Conservation (phyloP, 2,329 filamentous ascomycete species). For the Fusarium paranaense region DNA sequence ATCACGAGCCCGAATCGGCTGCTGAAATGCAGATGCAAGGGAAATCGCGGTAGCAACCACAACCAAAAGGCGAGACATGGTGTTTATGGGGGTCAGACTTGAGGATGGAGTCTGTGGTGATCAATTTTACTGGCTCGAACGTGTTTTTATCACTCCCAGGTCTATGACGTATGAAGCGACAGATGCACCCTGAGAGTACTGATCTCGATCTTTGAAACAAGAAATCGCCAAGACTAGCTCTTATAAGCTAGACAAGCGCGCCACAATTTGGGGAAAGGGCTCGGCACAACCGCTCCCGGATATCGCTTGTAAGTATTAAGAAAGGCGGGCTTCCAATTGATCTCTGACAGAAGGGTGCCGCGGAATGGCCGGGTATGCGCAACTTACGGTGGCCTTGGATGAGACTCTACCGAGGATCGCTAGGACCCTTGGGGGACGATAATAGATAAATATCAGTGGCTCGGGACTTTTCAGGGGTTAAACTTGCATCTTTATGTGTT, state of each 20-base stretch:
- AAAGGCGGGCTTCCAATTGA: not conserved
- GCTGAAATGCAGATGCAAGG: conserved; percentile 23
- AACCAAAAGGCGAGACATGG: conserved; percentile 18
- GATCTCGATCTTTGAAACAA: not conserved
- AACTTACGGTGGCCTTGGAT: not conserved
- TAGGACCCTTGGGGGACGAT: not conserved
- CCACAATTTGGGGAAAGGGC: not conserved
- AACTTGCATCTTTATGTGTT: not conserved
- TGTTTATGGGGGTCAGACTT: not conserved
- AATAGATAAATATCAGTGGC: not conserved
- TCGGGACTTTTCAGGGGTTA: not conserved
- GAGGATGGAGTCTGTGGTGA: not conserved
- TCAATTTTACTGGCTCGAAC: not conserved
- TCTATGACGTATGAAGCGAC: not conserved
- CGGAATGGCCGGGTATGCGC: not conserved
- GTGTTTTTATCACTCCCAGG: not conserved
- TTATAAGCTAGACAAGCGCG: not conserved
- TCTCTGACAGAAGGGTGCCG: not conserved
- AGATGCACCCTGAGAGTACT: not conserved
- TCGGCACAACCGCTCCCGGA: not conserved
- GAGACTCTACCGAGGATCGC: not conserved
- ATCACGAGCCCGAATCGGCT: conserved; percentile 28
- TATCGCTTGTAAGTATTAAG: not conserved
- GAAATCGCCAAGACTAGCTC: not conserved
- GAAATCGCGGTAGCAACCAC: not conserved